Evolutionary conservation across 139 green algal species (phyloP), one percentile per base, ranked within the genome.

Genomic region (Ettlia oleoabundans): DNA sequence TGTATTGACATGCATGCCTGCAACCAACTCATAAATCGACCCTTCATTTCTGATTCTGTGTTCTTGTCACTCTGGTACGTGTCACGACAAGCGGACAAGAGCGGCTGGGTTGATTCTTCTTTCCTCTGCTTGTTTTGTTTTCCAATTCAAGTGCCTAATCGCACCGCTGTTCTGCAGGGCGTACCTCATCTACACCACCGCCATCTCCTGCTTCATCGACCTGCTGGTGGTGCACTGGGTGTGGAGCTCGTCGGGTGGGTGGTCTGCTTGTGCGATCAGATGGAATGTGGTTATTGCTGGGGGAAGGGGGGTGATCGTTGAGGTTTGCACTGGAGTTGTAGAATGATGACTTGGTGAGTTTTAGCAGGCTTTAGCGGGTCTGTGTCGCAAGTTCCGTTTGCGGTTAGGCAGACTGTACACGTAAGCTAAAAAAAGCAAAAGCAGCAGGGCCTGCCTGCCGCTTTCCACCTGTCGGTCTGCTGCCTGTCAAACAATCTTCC

Each of bases 211-310:
- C 32, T 83, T 93, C 51, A 86, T 94, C 38, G 94, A 94, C 77
- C 91, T 90, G 5, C 65, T 94, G 21, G 85, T 92, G 28, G 90
- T 88, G 28, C 86, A 94, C 84, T 90, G 92, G 83, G 53, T 86
- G 33, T 94, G 90, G 90, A 79, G 28, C 72, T 51, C n/a, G 47
- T 76, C 75, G 9, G 72, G 72, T 79, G 72, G 8, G 72, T 40
- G 21, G 26, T 28, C 7, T 32, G 15, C 18, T 19, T 32, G 13
- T 47, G 30, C 64, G 2, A 32, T 2, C 2, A 37, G 22, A 9
- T 38, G 3, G n/a, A 10, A 32, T 43, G 8, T 33, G 2, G 30
- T 42, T 1, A 18, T 26, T 71, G 32, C 35, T 71, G 32, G 6
- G 30, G 10, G 3, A 10, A 33, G 26, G 30, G 2, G 13, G 10